Evolutionary conservation across 208 protist species (phyloP), one percentile per base, ranked within the genome.

Genomic region (Leishmania guyanensis): DNA sequence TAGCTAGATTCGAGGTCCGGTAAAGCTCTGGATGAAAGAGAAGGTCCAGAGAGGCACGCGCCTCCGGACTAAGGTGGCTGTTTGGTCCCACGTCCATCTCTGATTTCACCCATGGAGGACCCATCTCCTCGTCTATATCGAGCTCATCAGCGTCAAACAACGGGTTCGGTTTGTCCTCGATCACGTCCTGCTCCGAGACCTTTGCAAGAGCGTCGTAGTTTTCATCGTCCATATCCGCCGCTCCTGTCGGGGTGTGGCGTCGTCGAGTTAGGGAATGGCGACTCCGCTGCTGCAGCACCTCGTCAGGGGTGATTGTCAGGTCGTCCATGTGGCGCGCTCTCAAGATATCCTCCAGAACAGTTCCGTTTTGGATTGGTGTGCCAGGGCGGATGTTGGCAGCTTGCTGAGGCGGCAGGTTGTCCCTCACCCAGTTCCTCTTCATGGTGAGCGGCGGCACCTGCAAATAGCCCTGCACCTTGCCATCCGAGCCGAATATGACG

Each of bases 381-480:
- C 82, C 77, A 22, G 77, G 84, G 33, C 62, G 74, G 16, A 85
- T 65, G 53, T 69, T 85, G 76, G 80, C 80, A 4, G 80, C 80
- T 36, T 79, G 29, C 75, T 70, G 53, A 43, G 80, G 75, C 26
- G 53, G 53, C 10, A 84, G 16, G 39, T 70, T 79, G 39, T 78
- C 75, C 29, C 86, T 84, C 65, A 84, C 83, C 97, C 97, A 98
- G 64, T 96, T 73, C 68, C 91, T 93, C 75, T 94, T 93, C 26
- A 98, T 84, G 14, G 87, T 83, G 1, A 98, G 85, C 54, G 92
- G 88, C 14, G 96, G 96, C 9, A 98, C 82, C 46, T 87, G 86
- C 26, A 97, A 51, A 22, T 88, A 75, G 1, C 88, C 90, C 51
- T 86, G 84, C 62, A 88, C 78, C 69, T 88, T 83, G 51, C 96